Evolutionary conservation across 2,329 filamentous ascomycete species (phyloP), one percentile per base, ranked within the genome.

Genomic region (Fusarium anthophilum): DNA sequence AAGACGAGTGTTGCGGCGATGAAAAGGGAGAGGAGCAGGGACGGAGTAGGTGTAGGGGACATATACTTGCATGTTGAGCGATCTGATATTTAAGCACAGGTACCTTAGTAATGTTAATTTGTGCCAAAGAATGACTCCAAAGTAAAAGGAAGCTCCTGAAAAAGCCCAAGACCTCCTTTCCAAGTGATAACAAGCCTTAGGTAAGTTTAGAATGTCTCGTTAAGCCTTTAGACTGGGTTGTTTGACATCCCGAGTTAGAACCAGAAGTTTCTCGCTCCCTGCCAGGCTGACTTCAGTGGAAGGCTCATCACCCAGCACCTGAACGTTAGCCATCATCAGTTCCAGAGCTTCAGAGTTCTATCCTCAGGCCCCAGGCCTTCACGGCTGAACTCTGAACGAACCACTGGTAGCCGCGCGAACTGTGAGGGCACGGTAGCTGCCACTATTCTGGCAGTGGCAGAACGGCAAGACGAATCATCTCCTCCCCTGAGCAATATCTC

Each of bases 1-100:
- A 66, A 70, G 70, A 69, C 51, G 35, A 60, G 63, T 17, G 72
- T 78, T 44, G 70, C 69, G 2, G 39, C 58, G 4, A 41, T 78
- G 10, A 59, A 63, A 41, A 65, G 61, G 12, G 66, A 73, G 22
- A 55, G 69, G 6, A 66, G 45, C 14, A 51, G 26, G 6, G 72
- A 75, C 22, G 74, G 66, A 20, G 32, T 35, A 17, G 63, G 69
- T 3, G 48, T 26, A 3, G 56, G 76, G 12, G 69, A 71, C 24
- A 53, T 78, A 60, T 75, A 73, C 28, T 45, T 78, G 8, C 75
- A 78, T 28, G 41, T 78, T 24, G 77, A 78, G 51, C 66, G 76
- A 15, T 68, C 76, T 6, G 74, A 77, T 44, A 76, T 71, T 43
- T 78, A 54, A 55, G 28, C 24, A 8, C n/a, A 22, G 20, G n/a